Evolutionary conservation across 352 stramenopile species (phyloP), one percentile per base, ranked within the genome.

Genomic region (Phytophthora europaea): DNA sequence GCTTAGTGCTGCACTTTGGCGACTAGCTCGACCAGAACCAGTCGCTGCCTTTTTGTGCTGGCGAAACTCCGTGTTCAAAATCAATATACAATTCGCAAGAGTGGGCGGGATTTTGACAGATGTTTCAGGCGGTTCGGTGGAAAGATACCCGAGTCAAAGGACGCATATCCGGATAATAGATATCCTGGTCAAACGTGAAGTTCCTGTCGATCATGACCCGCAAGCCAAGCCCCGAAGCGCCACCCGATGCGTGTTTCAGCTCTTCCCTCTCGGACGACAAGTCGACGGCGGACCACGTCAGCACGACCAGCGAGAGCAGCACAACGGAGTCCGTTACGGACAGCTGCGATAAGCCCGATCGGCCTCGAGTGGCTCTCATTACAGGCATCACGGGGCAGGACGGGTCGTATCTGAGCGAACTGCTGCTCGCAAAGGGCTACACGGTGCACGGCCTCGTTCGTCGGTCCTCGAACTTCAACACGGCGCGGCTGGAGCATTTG

Each of bases 341-440:
- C 45, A 73, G 67, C 26, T 65, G 36, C 57, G 57, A 34, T 6
- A 28, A 23, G 23, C 22, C 54, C 7, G 51, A 65, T 6, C 36
- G 43, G 10, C 70, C 78, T 53, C 80, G 75, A 0, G 87, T 96
- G 31, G 97, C 97, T 36, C 83, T 99, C 18, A 98, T 99, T 78
- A 99, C 98, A 10, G 98, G 98, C 59, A 99, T 99, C 79, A 99
- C 98, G 20, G 98, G 98, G 20, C 98, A 99, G 79, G 98, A 99
- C 87, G 98, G 98, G 22, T 99, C 97, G 26, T 99, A 99, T 81
- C 87, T 99, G 51, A 95, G 93, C 15, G 98, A 99, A 71, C 88
- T 99, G 65, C 84, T 99, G 60, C 83, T 99, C 8, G 78, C 87
- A n/a, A 99, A 99, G 79, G 97, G 97, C 63, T 99, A 99, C 81